Conservation (phyloP, 768 basidiomycete species). For the Suillus tomentosus region DNA sequence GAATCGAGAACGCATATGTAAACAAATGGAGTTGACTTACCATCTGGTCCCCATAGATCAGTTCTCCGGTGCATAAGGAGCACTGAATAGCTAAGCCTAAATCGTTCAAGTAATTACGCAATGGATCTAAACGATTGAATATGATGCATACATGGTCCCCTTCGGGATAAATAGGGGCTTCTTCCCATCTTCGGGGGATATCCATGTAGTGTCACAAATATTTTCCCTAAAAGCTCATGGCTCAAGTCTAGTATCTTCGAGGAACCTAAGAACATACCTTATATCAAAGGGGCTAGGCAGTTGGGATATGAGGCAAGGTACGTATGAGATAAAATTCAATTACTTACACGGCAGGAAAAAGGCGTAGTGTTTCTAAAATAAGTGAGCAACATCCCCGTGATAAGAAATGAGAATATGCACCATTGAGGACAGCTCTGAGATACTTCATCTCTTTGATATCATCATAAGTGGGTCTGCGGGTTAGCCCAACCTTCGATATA, state of each 20-base stretch:
- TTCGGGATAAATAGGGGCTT: constrained; percentile 35
- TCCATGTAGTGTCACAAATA: constrained; percentile 27
- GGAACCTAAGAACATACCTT: constrained; percentile 21
- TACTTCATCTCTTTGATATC: constrained; percentile 46
- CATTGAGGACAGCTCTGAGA: constrained; percentile 46
- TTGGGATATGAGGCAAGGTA: neutral
- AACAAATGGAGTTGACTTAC: constrained; percentile 13
- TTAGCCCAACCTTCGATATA: constrained; percentile 37
- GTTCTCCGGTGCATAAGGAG: constrained; percentile 39
- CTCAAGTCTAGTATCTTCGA: neutral
- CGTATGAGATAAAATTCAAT: neutral
- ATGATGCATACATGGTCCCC: constrained; percentile 21
- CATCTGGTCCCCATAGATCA: constrained; percentile 41
- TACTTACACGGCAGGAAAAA: constrained; percentile 36
- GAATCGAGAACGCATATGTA: neutral
- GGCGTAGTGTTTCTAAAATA: constrained; percentile 32
- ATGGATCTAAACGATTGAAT: neutral
- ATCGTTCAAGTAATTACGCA: neutral
- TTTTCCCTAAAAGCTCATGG: constrained; percentile 20
- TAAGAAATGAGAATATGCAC: constrained; percentile 23
- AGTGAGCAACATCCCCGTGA: constrained; percentile 1
- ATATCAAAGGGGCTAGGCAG: constrained; percentile 35
- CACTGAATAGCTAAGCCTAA: constrained; percentile 30
- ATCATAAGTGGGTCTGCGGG: constrained; percentile 40
- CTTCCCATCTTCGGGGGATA: constrained; percentile 20